These are phyloP conservation scores for Xylaria digitata DNA, from an alignment of 2,329 filamentous ascomycete species.

Conservation along the genomic window DNA sequence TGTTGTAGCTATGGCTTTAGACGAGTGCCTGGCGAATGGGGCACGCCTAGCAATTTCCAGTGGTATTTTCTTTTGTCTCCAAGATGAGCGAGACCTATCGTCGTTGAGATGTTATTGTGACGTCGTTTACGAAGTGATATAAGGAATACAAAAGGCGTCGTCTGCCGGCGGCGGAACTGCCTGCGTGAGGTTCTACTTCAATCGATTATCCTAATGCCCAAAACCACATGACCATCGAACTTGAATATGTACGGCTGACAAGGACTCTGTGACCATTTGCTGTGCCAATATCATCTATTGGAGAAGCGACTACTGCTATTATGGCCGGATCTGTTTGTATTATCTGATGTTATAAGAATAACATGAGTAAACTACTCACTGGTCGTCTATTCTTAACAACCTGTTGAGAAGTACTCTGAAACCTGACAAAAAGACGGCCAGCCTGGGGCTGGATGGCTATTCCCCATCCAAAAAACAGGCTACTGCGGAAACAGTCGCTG, in stretches of 20 bases:
- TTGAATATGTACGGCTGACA: neutral
- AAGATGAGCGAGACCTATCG: constrained; percentile 17
- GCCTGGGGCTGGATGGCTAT: too few relatives aligned
- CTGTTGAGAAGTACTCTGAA: too few relatives aligned
- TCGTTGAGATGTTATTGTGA: constrained; percentile 32
- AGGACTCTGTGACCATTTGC: neutral
- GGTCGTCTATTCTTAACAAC: too few relatives aligned
- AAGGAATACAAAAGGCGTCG: constrained; percentile 37
- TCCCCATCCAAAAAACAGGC: too few relatives aligned
- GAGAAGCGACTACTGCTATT: too few relatives aligned
- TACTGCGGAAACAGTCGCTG: too few relatives aligned
- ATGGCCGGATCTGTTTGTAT: too few relatives aligned
- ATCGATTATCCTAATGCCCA: constrained; percentile 1
- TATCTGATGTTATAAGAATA: too few relatives aligned
- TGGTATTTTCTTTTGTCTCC: constrained; percentile 38
- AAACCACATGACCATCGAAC: neutral
- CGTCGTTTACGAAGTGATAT: constrained; percentile 36
- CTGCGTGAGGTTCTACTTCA: constrained; percentile 25
- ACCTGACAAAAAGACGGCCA: too few relatives aligned
- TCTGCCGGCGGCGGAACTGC: constrained; percentile 27
- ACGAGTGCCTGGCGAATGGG: constrained; percentile 33
- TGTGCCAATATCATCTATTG: neutral
- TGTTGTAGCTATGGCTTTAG: constrained; percentile 40
- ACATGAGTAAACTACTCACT: too few relatives aligned
- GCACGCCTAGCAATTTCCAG: constrained; percentile 36